Conservation (phyloP, 768 basidiomycete genomes). For the Agaricus blazei region DNA sequence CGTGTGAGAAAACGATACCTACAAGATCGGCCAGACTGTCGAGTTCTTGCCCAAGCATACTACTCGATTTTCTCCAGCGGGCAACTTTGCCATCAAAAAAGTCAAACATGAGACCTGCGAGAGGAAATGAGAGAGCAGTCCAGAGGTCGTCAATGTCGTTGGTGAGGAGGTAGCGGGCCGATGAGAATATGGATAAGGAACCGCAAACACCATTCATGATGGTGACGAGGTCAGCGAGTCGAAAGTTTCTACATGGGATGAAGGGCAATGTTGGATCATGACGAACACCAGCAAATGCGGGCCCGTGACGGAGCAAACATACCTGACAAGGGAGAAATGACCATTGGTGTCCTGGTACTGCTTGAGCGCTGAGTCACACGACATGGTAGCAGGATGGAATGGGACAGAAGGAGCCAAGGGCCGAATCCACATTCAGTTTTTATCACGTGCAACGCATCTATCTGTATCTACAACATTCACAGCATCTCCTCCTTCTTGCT, state of each 20-base stretch:
- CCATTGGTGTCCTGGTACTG: constrained; percentile 88
- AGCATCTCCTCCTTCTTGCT: constrained; percentile 33
- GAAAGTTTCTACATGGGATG: constrained; percentile 74
- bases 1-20: constrained; percentile 21
- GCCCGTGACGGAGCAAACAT: constrained; percentile 19
- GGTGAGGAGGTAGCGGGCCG: constrained; percentile 80
- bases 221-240: constrained; percentile 95
- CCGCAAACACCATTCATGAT: constrained; percentile 99
- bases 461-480: constrained; percentile 34
- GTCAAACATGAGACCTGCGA: constrained; percentile 96
- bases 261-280: constrained; percentile 14
- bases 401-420: too few relatives aligned
- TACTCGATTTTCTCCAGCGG: constrained; percentile 91
- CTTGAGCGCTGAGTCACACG: constrained; percentile 48
- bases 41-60: constrained; percentile 95
- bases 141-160: constrained; percentile 77
- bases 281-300: constrained; percentile 7
- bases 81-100: constrained; percentile 98
- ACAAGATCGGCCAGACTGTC: constrained; percentile 97
- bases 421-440: background rate
- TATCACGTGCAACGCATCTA: constrained; percentile 7
- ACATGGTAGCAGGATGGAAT: constrained; percentile 18
- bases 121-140: constrained; percentile 83
- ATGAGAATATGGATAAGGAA: constrained; percentile 90
- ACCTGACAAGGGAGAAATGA: constrained; percentile 98